phyloP scores from a whole-genome alignment of 768 basidiomycete genomes.

The Agaricus sinodeliciosus region DNA sequence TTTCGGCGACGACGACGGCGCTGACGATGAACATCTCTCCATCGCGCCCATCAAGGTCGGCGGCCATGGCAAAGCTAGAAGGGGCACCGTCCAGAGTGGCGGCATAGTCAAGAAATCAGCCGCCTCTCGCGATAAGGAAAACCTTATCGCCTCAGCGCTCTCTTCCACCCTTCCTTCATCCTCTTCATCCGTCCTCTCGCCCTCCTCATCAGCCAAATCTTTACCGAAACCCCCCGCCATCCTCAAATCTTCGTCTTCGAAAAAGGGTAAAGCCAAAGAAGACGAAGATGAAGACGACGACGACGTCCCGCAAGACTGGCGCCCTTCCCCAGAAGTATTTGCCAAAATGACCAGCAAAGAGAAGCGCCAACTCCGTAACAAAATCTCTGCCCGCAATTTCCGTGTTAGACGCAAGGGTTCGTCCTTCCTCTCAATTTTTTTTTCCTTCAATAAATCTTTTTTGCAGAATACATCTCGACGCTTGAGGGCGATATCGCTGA shows the following conservation, averaged over 20 bases:
- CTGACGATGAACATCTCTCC: slow-evolving; percentile 22
- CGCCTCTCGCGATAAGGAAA: slow-evolving; percentile 31
- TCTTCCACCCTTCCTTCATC: slow-evolving; percentile 12
- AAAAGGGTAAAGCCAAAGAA: slow-evolving; percentile 20
- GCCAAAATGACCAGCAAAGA: slow-evolving; percentile 94
- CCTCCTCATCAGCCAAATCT: neutral
- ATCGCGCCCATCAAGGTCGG: slow-evolving; percentile 51
- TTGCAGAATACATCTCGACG: slow-evolving; percentile 84
- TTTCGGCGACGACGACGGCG: slow-evolving; percentile 27
- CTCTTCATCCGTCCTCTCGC: slow-evolving; percentile 9
- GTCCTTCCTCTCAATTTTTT: slow-evolving; percentile 16
- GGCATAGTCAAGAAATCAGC: slow-evolving; percentile 59
- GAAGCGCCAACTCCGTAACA: slow-evolving; percentile 93
- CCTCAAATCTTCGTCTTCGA: slow-evolving; percentile 12
- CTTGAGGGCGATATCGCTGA: slow-evolving; percentile 92
- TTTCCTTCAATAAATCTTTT: neutral
- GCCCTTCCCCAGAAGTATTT: slow-evolving; percentile 88
- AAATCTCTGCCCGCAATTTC: slow-evolving; percentile 94
- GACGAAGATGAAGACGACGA: slow-evolving; percentile 40
- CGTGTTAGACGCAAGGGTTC: slow-evolving; percentile 88
- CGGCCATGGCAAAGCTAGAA: slow-evolving; percentile 54
- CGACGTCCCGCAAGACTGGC: slow-evolving; percentile 70
- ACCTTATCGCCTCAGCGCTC: slow-evolving; percentile 5
- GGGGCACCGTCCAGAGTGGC: slow-evolving; percentile 66
- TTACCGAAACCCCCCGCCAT: slow-evolving; percentile 9